phyloP scores from a whole-genome alignment of 176 grass and related monocot genomes.

The Oryza glaberrima region DNA sequence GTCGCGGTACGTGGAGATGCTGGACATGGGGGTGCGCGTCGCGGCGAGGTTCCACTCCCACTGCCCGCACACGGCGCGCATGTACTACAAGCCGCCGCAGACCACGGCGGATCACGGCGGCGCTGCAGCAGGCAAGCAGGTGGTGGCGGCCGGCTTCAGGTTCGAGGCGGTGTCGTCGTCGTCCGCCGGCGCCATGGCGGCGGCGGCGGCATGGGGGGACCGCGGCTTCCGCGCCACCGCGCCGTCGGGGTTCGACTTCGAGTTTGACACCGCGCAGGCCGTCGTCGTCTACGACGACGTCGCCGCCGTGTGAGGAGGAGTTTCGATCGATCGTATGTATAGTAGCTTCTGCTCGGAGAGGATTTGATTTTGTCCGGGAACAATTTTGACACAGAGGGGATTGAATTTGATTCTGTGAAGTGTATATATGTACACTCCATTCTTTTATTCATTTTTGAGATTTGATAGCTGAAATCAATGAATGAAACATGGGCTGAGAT shows the following conservation, averaged over 20 bases:
- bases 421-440: not conserved
- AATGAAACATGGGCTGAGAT: not conserved
- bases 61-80: slow-evolving; percentile 65
- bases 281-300: slow-evolving; percentile 43
- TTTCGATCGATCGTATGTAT: too few relatives aligned
- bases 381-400: not conserved
- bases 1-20: slow-evolving; percentile 67
- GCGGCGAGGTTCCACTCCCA: slow-evolving; percentile 73
- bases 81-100: slow-evolving; percentile 43
- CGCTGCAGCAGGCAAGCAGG: not conserved
- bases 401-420: not conserved
- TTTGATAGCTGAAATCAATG: not conserved
- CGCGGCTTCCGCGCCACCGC: not conserved
- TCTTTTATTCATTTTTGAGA: not conserved
- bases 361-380: not conserved
- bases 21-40: slow-evolving; percentile 74
- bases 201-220: not conserved
- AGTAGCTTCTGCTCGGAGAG: too few relatives aligned
- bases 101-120: not conserved
- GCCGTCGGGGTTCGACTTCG: not conserved
- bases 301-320: not conserved
- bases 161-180: not conserved
- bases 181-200: not conserved
- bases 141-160: not conserved
- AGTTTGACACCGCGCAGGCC: slow-evolving; percentile 39